Base-by-base conservation (phyloP, 441 rosid species). In the Pelargonium cotyledonis region DNA sequence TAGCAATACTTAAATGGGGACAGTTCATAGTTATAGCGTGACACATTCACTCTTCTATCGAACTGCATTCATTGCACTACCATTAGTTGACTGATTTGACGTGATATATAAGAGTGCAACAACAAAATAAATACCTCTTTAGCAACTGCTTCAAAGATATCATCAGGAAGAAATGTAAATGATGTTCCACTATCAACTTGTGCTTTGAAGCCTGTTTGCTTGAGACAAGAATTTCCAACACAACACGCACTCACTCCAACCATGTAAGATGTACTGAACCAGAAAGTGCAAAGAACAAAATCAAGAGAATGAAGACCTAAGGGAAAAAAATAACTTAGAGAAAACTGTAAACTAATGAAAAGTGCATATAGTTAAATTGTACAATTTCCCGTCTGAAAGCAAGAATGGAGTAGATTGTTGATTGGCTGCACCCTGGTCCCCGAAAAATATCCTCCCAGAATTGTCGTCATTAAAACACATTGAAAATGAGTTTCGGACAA, bases 161-260 rank as follows among this genome's bases (percentile, higher is more conserved):
- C 85, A 60, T 75, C 47, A 0, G 97, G 94, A 76, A 91, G 86
- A 75, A 71, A 82, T 26, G 96, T 86, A 78, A 91, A 91, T 0
- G 97, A 91, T 40, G 95, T 73, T 66, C 97, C 97, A 72, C 89
- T 89, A 76, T 91, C 97, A 31, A 91, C 81, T 67, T 81, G 43
- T 40, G 91, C 86, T 38, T 11, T 79, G 77, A 88, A 88, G 68
- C 74, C 74, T 6, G 92, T 75, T 73, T 78, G 81, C 68, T 85
- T 80, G 19, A 86, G 88, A 78, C 94, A 89, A 70, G 83, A 85
- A 75, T 78, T 77, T 66, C 85, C 94, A 21, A 91, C 35, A 74
- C 97, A 91, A 74, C 77, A 82, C 19, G 80, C 80, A 75, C 88
- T 89, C 73, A 86, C 88, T 19, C 88, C 91, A 53, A 91, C 89